Conservation (phyloP, 1,284 basidiomycete species). For the Apiotrichum laibachii region DNA sequence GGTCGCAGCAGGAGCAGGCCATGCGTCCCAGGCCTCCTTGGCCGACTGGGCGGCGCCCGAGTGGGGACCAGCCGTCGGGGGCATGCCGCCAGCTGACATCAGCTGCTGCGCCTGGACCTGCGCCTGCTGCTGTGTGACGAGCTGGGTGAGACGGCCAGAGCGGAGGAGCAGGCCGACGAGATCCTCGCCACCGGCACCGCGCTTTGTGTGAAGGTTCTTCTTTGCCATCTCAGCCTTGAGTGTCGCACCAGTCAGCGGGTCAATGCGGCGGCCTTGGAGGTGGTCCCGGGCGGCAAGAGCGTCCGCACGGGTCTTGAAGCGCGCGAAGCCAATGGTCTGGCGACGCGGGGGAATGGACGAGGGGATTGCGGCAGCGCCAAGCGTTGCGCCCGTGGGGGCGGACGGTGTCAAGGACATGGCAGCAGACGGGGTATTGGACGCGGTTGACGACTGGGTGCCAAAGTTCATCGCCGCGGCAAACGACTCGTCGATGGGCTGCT, state of each 20-base stretch:
- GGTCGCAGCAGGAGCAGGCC: conserved; percentile 18
- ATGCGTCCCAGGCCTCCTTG: conserved; percentile 41
- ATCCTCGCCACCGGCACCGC: conserved; percentile 60
- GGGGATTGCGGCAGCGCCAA: conserved; percentile 26
- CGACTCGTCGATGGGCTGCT: conserved; percentile 37
- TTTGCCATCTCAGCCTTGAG: conserved; percentile 99
- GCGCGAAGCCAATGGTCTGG: conserved; percentile 97
- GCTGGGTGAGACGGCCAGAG: conserved; percentile 36
- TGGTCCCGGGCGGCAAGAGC: conserved; percentile 84
- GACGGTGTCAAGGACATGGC: conserved; percentile 56
- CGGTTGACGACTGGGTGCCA: conserved; percentile 38
- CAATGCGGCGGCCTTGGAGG: conserved; percentile 85
- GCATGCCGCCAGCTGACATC: conserved; percentile 4
- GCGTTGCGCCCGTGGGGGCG: conserved; percentile 33
- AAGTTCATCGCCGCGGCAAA: conserved; percentile 38
- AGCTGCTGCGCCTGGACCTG: conserved; percentile 15
- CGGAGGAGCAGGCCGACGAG: conserved; percentile 42
- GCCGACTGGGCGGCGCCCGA: conserved; percentile 23
- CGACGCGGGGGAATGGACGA: conserved; percentile 52
- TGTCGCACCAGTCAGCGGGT: conserved; percentile 89
- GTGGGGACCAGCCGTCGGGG: conserved; percentile 8
- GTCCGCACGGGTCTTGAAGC: conserved; percentile 84
- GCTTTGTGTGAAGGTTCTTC: conserved; percentile 96
- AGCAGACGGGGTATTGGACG: conserved; percentile 46
- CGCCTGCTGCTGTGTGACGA: conserved; percentile 20